These are phyloP conservation scores for Aphanomyces cochlioides DNA, from an alignment of 352 stramenopile species.

Conservation along the genomic window DNA sequence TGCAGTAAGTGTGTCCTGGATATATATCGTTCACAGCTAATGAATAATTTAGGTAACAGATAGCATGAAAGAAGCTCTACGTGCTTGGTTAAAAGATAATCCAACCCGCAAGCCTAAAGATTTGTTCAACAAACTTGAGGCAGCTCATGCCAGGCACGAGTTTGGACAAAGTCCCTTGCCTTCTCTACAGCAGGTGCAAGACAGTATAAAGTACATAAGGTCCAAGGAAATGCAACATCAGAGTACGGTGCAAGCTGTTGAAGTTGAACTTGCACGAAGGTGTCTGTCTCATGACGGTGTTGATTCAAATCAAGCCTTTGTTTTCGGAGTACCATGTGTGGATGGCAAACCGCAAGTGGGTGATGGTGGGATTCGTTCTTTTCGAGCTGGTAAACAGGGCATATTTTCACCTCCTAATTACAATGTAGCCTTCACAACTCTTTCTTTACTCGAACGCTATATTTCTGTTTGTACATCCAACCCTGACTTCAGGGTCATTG, in stretches of 20 bases:
- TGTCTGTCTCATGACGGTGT: neutral
- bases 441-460: neutral
- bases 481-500: neutral
- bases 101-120: too few relatives aligned
- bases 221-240: neutral
- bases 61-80: too few relatives aligned
- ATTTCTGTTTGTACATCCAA: neutral
- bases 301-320: neutral
- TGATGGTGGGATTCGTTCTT: neutral
- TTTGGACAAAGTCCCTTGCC: too few relatives aligned
- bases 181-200: neutral
- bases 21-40: too few relatives aligned
- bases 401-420: neutral
- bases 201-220: neutral
- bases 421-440: neutral
- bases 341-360: neutral
- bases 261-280: neutral
- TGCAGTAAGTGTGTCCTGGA: too few relatives aligned
- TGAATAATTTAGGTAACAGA: too few relatives aligned
- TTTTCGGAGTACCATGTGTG: neutral
- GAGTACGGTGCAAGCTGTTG: neutral
- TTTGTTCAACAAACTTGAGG: too few relatives aligned
- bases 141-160: too few relatives aligned
- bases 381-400: neutral
- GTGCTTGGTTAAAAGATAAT: too few relatives aligned